Percentiles rank a stretch among this genome's conserved stretches.
Evolutionary conservation across 352 stramenopile genomes (phyloP).

Genomic region (Aphanomyces stellatus): DNA sequence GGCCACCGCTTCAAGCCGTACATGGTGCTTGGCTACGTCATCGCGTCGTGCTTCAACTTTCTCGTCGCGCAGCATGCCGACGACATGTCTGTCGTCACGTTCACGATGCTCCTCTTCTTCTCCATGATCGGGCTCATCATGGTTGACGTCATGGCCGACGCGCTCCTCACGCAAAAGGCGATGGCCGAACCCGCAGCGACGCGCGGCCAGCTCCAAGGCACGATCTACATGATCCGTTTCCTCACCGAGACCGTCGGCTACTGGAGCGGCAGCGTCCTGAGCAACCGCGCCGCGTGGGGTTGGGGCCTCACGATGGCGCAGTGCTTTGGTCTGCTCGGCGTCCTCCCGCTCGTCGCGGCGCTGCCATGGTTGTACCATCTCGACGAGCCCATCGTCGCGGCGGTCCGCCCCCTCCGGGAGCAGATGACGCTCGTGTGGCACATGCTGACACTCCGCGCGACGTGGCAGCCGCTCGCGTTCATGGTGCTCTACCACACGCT

Average conservation of each 20-base stretch:
- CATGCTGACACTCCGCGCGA: conserved; percentile 59
- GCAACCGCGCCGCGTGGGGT: conserved; percentile 45
- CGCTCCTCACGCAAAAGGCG: conserved; percentile 52
- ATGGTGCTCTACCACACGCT: conserved; percentile 51
- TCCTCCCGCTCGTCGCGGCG: conserved; percentile 47
- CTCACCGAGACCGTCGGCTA: conserved; percentile 71
- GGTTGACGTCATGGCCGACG: conserved; percentile 76
- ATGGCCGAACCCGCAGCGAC: conserved; percentile 33
- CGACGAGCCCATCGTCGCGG: conserved; percentile 35
- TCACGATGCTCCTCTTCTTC: conserved; percentile 58
- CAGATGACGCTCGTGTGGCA: conserved; percentile 41
- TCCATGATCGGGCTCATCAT: conserved; percentile 70
- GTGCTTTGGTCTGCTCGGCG: conserved; percentile 50
- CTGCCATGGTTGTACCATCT: conserved; percentile 48
- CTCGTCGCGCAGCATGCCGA: conserved; percentile 32
- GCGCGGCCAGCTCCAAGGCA: conserved; percentile 44
- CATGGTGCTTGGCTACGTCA: conserved; percentile 51
- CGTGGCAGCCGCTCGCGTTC: conserved; percentile 69
- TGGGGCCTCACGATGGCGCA: conserved; percentile 49
- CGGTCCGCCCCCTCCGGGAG: conserved; percentile 23
- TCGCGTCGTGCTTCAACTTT: conserved; percentile 49
- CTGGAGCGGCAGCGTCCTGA: conserved; percentile 53
- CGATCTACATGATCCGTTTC: conserved; percentile 69
- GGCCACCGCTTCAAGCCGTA: conserved; percentile 65
- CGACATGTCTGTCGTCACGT: conserved; percentile 41